Percentiles rank a stretch among this genome's conserved stretches.
Conservation (phyloP, 768 basidiomycete species). For the Phaffia australis region DNA sequence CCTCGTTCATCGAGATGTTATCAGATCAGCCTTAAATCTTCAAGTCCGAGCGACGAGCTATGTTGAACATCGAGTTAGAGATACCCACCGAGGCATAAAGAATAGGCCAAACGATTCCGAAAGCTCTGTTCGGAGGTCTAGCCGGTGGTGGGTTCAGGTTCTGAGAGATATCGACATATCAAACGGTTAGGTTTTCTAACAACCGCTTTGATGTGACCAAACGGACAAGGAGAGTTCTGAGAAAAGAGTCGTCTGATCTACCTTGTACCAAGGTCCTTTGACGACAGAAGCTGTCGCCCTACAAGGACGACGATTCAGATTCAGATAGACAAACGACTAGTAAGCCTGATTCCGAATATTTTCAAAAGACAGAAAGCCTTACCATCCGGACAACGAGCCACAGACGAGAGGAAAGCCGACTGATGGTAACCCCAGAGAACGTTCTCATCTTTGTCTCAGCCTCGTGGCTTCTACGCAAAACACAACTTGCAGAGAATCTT, state of each 20-base stretch:
- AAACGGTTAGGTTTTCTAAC: too few relatives aligned
- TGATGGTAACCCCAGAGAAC: background rate
- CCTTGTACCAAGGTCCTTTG: conserved; percentile 20
- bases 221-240: background rate
- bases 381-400: conserved; percentile 14
- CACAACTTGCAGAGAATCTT: background rate
- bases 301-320: too few relatives aligned
- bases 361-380: too few relatives aligned
- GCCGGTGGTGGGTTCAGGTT: background rate
- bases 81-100: conserved; percentile 9
- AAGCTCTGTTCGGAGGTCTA: conserved; percentile 15
- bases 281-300: conserved; percentile 5
- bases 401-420: conserved; percentile 21
- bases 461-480: too few relatives aligned
- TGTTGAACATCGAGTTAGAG: too few relatives aligned
- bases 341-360: too few relatives aligned
- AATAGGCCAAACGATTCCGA: conserved; percentile 22
- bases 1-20: background rate
- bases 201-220: background rate
- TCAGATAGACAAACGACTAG: too few relatives aligned
- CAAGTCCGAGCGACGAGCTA: too few relatives aligned
- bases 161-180: background rate
- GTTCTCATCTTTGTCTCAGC: too few relatives aligned
- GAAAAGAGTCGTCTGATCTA: background rate
- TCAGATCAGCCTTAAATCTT: background rate